Conservation (phyloP, 805 yeast species). For the Priceomyces melissophilus region DNA sequence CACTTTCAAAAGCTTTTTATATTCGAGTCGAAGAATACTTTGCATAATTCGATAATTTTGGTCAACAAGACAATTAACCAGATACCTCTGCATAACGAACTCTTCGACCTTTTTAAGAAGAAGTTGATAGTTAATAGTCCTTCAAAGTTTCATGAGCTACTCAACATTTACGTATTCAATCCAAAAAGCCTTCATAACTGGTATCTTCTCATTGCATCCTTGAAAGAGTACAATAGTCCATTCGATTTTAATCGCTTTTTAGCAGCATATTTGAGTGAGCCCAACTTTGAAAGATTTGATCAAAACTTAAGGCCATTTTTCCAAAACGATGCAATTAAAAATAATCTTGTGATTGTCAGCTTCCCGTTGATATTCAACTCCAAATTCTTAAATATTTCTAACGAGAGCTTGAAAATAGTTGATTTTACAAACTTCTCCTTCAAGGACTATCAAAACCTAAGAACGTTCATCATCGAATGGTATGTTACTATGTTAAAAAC, state of each 20-base stretch:
- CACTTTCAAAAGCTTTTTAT: slow-evolving; percentile 19
- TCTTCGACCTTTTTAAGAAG: slow-evolving; percentile 45
- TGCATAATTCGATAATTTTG: slow-evolving; percentile 53
- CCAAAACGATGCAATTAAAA: slow-evolving; percentile 32
- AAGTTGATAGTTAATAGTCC: slow-evolving; percentile 51
- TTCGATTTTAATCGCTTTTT: slow-evolving; percentile 15
- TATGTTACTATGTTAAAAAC: slow-evolving; percentile 43
- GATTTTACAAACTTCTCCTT: slow-evolving; percentile 22
- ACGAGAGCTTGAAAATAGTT: slow-evolving; percentile 11
- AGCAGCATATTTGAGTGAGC: slow-evolving; percentile 13
- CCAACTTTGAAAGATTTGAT: slow-evolving; percentile 13
- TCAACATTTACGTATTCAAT: slow-evolving; percentile 44
- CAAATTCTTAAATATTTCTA: slow-evolving; percentile 25
- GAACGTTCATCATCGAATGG: slow-evolving; percentile 40
- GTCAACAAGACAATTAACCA: slow-evolving; percentile 41
- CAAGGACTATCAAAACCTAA: slow-evolving; percentile 21
- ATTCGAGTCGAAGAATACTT: slow-evolving; percentile 35
- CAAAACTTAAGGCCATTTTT: slow-evolving; percentile 15
- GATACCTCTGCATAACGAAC: slow-evolving; percentile 11
- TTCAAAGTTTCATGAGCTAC: slow-evolving; percentile 45
- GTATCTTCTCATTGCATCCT: slow-evolving; percentile 42
- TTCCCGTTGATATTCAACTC: slow-evolving; percentile 45
- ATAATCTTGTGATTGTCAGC: slow-evolving; percentile 49
- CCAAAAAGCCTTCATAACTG: slow-evolving; percentile 41
- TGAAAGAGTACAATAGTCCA: slow-evolving; percentile 41